Evolutionary conservation across 495 filamentous ascomycete species (phyloP), one percentile per base, ranked within the genome.

Genomic region (Alectoria sarmentosa): DNA sequence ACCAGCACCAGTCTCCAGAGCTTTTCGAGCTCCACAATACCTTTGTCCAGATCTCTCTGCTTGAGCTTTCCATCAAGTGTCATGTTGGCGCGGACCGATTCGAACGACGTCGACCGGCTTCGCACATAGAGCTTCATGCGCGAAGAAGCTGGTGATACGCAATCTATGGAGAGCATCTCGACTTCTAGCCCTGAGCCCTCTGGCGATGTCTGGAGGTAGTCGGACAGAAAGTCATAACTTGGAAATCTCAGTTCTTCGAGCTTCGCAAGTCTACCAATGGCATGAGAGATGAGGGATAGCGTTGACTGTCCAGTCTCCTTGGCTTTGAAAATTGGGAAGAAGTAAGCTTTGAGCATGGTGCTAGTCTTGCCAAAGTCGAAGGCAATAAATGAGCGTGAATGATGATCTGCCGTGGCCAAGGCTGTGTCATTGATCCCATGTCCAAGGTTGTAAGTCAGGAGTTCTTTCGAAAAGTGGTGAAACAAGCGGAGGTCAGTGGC

Each of bases 41-140:
- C 67, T 52, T 69, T 64, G 14, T 69, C 63, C 36, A 63, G 13
- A 8, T 61, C 39, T 28, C 54, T 60, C 8, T 49, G 23, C 13
- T 64, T 26, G 13, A 74, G 64, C 23, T 62, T 66, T 3, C 73
- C 73, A 14, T 70, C 73, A 0, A 78, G 62, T 0, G 72, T 70
- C 68, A 77, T 68, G 36, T 73, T 71, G 19, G 72, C 68, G 11
- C 39, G 30, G 19, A 76, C 70, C 17, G 69, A 72, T 23, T 55
- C 60, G 63, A 76, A 76, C 11, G 44, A 60, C 0, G 74, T 75
- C 32, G 58, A 32, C 13, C 63, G 70, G 57, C 58, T 67, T 30
- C 70, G 65, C 32, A 76, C 64, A 61, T 78, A 78, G 4, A 76
- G 68, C 58, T 77, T 78, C 49, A 75, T 60, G 4, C 76, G 73